A percentile compares a stretch with the other conserved stretches of the same genome.
Conservation (phyloP, 129 eudicot species). For the Centaurea solstitialis region DNA sequence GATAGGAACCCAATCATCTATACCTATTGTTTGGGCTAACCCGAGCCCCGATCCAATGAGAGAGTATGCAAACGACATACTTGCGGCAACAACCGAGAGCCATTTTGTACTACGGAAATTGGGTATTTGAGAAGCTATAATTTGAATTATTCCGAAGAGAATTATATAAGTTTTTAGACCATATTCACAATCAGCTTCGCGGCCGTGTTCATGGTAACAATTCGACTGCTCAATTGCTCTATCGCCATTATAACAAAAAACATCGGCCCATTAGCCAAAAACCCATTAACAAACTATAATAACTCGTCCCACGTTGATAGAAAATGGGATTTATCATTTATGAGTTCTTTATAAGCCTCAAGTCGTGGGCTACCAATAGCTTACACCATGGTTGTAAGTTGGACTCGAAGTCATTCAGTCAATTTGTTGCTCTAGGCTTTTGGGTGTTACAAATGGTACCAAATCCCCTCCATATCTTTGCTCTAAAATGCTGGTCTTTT, state of each 20-base stretch:
- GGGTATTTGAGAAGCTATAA: conserved; percentile 75
- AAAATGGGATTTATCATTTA: too few relatives aligned
- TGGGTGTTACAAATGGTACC: too few relatives aligned
- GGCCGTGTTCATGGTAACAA: conserved; percentile 75
- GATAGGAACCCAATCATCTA: background rate
- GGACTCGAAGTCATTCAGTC: too few relatives aligned
- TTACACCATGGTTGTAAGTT: too few relatives aligned
- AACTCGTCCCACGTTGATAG: too few relatives aligned
- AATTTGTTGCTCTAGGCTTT: too few relatives aligned
- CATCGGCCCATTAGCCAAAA: background rate
- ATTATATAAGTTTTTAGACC: conserved; percentile 52
- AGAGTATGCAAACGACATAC: conserved; percentile 82
- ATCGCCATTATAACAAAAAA: conserved; percentile 14
- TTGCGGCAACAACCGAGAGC: conserved; percentile 77
- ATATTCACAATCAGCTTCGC: conserved; percentile 50
- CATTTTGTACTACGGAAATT: conserved; percentile 59
- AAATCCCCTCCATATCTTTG: too few relatives aligned
- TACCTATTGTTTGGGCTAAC: conserved; percentile 66
- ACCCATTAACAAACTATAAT: background rate
- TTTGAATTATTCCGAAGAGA: conserved; percentile 69
- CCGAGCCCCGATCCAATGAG: conserved; percentile 65
- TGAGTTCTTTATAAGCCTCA: too few relatives aligned
- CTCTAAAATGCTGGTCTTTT: too few relatives aligned
- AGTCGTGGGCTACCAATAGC: too few relatives aligned
- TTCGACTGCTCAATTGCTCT: conserved; percentile 81